A percentile compares a stretch with the other conserved stretches of the same genome.
Conservation (phyloP, 2,329 filamentous ascomycete genomes). For the Gaeumannomyces tritici region DNA sequence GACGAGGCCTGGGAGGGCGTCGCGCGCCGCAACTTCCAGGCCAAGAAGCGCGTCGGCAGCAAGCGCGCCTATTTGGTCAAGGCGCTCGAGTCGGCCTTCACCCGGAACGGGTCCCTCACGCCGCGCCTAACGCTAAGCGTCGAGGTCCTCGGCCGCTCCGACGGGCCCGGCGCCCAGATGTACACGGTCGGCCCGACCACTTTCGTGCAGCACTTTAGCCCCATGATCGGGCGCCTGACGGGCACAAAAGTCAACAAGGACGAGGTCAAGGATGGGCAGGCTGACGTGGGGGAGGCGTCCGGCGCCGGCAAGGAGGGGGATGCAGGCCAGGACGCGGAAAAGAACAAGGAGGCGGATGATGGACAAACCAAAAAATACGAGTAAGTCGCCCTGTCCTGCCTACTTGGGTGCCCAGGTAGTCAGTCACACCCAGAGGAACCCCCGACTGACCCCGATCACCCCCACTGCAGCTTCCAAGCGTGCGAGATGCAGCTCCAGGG, state of each 20-base stretch:
- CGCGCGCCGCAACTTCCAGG: slow-evolving; percentile 48
- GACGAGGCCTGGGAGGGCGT: slow-evolving; percentile 60
- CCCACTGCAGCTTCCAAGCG: slow-evolving; percentile 66
- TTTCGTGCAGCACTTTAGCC: slow-evolving; percentile 80
- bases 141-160: slow-evolving; percentile 66
- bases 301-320: neutral
- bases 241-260: slow-evolving; percentile 60
- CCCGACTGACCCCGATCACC: slow-evolving; percentile 3
- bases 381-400: slow-evolving; percentile 30
- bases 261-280: slow-evolving; percentile 33
- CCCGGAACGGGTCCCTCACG: slow-evolving; percentile 53
- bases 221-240: slow-evolving; percentile 74
- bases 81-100: slow-evolving; percentile 54
- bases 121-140: slow-evolving; percentile 65
- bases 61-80: slow-evolving; percentile 77
- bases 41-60: slow-evolving; percentile 78
- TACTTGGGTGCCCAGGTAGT: too few relatives aligned
- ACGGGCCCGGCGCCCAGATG: slow-evolving; percentile 56
- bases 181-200: slow-evolving; percentile 70
- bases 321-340: slow-evolving; percentile 26
- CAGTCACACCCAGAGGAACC: neutral
- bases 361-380: slow-evolving; percentile 59
- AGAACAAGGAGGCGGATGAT: neutral
- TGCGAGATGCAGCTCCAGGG: slow-evolving; percentile 83
- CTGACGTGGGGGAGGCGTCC: slow-evolving; percentile 9